These are phyloP conservation scores for Aspergillus carlsbadensis DNA, from an alignment of 495 filamentous ascomycete genomes.

Conservation along the genomic window DNA sequence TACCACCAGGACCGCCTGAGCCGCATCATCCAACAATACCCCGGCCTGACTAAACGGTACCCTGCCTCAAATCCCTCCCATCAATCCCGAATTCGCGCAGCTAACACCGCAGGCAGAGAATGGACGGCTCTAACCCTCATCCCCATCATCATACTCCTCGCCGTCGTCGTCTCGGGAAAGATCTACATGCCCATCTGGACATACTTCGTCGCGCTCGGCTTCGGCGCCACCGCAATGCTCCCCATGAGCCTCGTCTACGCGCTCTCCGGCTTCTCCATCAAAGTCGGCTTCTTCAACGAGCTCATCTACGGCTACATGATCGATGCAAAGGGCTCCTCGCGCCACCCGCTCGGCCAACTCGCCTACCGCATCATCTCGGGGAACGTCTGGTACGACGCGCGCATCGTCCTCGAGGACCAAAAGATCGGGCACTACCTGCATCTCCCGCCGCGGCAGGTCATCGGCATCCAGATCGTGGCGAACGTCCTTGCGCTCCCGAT, in stretches of 20 bases:
- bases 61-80: neutral
- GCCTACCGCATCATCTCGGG: constrained; percentile 52
- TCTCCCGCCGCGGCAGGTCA: constrained; percentile 41
- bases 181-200: constrained; percentile 59
- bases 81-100: neutral
- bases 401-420: constrained; percentile 49
- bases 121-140: constrained; percentile 12
- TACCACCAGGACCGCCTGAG: constrained; percentile 6
- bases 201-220: constrained; percentile 47
- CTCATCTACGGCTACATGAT: constrained; percentile 59
- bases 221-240: constrained; percentile 48
- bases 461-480: constrained; percentile 44
- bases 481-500: constrained; percentile 43
- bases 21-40: constrained; percentile 4
- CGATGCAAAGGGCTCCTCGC: constrained; percentile 41
- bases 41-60: neutral
- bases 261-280: constrained; percentile 54
- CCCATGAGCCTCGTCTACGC: constrained; percentile 56
- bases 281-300: constrained; percentile 55
- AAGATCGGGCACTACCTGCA: constrained; percentile 51
- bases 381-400: constrained; percentile 53
- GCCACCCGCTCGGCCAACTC: constrained; percentile 52
- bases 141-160: constrained; percentile 48
- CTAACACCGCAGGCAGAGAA: neutral
- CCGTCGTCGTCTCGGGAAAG: constrained; percentile 42